A percentile compares a stretch with the other conserved stretches of the same genome.
Conservation (phyloP, 2,329 filamentous ascomycete species). For the Tolypocladium endophyticum region DNA sequence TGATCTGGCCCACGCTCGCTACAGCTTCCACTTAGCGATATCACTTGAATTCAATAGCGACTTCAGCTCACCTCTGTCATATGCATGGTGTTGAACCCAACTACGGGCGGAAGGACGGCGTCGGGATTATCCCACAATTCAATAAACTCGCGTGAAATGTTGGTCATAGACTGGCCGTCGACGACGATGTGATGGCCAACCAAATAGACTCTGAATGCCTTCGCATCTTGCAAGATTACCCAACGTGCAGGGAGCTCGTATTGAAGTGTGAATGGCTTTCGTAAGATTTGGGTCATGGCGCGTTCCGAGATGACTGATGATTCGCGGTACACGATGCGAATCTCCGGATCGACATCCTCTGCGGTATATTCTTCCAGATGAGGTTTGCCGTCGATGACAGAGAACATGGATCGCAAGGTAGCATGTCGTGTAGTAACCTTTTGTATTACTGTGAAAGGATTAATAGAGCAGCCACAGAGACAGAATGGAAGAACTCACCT, state of each 20-base stretch:
- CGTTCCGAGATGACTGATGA: neutral
- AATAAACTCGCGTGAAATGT: constrained; percentile 5
- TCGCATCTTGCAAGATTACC: constrained; percentile 3
- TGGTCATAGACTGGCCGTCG: constrained; percentile 6
- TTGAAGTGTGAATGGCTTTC: constrained; percentile 1
- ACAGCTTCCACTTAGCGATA: neutral
- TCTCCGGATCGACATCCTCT: constrained; percentile 2
- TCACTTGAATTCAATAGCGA: neutral
- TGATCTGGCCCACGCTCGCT: constrained; percentile 2
- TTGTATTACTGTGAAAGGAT: neutral
- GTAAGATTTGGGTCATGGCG: constrained; percentile 1
- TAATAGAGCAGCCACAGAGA: neutral
- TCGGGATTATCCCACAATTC: neutral
- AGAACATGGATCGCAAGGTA: constrained; percentile 1
- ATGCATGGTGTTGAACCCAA: constrained; percentile 2
- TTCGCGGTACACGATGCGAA: constrained; percentile 3
- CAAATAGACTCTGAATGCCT: constrained; percentile 1
- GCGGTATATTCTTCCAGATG: constrained; percentile 1
- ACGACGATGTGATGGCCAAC: constrained; percentile 7
- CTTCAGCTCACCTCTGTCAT: constrained; percentile 1
- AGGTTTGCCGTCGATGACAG: neutral
- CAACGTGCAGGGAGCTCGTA: constrained; percentile 3
- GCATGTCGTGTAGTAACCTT: constrained; percentile 3
- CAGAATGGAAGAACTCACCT: neutral
- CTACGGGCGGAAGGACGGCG: neutral